phyloP scores from a whole-genome alignment of 1,139 yeast species.

The Candida smagusa region DNA sequence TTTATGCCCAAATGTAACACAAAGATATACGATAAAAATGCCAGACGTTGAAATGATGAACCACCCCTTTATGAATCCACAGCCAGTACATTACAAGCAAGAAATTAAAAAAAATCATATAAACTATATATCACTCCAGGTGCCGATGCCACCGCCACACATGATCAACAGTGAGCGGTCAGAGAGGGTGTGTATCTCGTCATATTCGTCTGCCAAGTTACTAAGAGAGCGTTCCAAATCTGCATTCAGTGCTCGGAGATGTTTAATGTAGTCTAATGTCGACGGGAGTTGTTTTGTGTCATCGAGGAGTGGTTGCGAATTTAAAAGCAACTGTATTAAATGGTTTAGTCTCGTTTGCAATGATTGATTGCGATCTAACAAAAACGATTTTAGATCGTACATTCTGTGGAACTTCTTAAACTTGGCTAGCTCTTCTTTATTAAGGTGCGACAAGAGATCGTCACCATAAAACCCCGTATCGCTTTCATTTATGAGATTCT shows the following conservation, averaged over 20 bases:
- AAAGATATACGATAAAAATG: no score
- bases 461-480: conserved; percentile 33
- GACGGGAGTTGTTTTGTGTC: not conserved
- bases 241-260: not conserved
- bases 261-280: not conserved
- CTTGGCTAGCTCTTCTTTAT: conserved; percentile 25
- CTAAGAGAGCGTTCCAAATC: conserved; percentile 4
- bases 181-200: conserved; percentile 11
- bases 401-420: conserved; percentile 24
- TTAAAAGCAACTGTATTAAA: conserved; percentile 5
- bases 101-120: not conserved
- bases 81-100: no score
- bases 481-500: conserved; percentile 18
- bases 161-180: conserved; percentile 20
- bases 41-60: no score
- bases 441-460: conserved; percentile 26
- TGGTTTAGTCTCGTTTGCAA: conserved; percentile 4
- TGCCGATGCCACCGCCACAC: conserved; percentile 24
- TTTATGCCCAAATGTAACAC: not conserved
- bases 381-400: conserved; percentile 18
- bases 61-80: no score
- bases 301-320: not conserved
- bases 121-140: conserved; percentile 23
- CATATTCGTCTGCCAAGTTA: conserved; percentile 4
- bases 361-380: conserved; percentile 10